phyloP scores from a whole-genome alignment of 2,329 filamentous ascomycete species.

The Purpureocillium takamizusanense region DNA sequence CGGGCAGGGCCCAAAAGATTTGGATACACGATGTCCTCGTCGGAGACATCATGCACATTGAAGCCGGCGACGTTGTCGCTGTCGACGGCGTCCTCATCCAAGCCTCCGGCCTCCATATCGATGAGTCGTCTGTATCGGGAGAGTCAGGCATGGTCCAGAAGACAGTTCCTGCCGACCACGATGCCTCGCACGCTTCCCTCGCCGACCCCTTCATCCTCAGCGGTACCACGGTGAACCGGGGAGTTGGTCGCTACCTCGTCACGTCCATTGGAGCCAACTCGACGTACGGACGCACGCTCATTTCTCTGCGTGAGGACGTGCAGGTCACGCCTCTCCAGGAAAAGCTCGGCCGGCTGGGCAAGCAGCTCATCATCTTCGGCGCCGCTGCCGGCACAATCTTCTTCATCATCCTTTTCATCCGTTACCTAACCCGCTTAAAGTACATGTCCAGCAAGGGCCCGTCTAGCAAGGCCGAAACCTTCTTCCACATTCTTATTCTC shows the following conservation, averaged over 20 bases:
- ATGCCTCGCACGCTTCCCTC: conserved; percentile 37
- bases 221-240: conserved; percentile 68
- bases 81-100: conserved; percentile 62
- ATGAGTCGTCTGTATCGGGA: conserved; percentile 69
- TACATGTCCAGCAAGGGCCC: conserved; percentile 27
- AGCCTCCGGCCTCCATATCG: conserved; percentile 45
- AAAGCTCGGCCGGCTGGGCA: conserved; percentile 68
- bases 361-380: conserved; percentile 53
- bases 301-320: conserved; percentile 67
- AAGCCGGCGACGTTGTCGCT: conserved; percentile 63
- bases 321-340: conserved; percentile 71
- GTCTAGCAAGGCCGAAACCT: conserved; percentile 44
- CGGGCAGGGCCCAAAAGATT: conserved; percentile 60
- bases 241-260: conserved; percentile 67
- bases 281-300: conserved; percentile 67
- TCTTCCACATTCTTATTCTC: conserved; percentile 49
- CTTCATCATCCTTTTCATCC: conserved; percentile 31
- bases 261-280: conserved; percentile 67
- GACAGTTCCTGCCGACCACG: conserved; percentile 46
- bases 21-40: conserved; percentile 64
- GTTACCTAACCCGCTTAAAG: conserved; percentile 23
- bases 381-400: conserved; percentile 30
- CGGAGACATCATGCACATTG: conserved; percentile 64
- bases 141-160: conserved; percentile 69
- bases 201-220: conserved; percentile 75